These are phyloP conservation scores for Boletus sp. DNA, from an alignment of 768 basidiomycete species.

Conservation along the genomic window DNA sequence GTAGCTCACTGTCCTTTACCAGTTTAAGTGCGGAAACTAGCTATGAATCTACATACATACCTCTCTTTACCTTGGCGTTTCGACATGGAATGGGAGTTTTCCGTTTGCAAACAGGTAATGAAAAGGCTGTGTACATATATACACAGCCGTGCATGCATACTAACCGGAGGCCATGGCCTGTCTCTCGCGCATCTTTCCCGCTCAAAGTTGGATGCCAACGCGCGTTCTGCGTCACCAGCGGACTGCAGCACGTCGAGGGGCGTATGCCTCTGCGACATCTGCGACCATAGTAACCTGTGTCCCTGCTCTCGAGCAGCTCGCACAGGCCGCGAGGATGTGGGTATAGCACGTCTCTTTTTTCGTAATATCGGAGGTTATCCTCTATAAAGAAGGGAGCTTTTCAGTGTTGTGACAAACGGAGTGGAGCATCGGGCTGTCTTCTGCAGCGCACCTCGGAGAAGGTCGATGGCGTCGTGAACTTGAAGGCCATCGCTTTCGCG, in stretches of 20 bases:
- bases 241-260: constrained; percentile 25
- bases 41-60: too few relatives aligned
- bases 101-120: too few relatives aligned
- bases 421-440: background rate
- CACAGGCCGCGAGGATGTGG: constrained; percentile 21
- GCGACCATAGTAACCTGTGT: constrained; percentile 30
- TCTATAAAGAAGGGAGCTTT: constrained; percentile 5
- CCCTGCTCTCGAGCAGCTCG: constrained; percentile 34
- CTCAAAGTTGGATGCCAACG: constrained; percentile 28
- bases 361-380: constrained; percentile 8
- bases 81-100: too few relatives aligned
- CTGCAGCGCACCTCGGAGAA: background rate
- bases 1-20: background rate
- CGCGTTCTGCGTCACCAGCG: constrained; percentile 8
- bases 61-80: too few relatives aligned
- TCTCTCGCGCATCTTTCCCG: constrained; percentile 18
- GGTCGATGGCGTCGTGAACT: background rate
- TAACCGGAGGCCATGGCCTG: constrained; percentile 2
- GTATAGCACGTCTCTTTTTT: constrained; percentile 10
- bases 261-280: constrained; percentile 25
- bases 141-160: too few relatives aligned
- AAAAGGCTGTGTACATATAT: too few relatives aligned
- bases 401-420: background rate
- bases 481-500: background rate
- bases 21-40: too few relatives aligned